Evolutionary conservation across 129 eudicot species (phyloP).

Genomic region (Flaveria ramosissima): DNA sequence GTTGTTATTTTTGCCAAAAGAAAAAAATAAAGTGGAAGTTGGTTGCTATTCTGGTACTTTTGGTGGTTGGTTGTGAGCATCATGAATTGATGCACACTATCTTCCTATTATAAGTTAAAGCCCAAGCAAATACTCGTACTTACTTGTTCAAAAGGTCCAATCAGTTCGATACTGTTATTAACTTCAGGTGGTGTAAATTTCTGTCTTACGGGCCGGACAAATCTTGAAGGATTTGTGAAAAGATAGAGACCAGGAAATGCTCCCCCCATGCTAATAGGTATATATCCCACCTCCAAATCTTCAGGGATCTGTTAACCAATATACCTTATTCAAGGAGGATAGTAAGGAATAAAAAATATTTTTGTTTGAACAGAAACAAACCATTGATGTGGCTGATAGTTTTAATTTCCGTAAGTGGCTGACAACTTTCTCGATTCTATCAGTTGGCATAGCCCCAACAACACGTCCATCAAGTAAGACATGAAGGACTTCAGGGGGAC

Average conservation of each 20-base stretch:
- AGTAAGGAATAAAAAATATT: neutral
- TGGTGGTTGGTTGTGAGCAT: neutral
- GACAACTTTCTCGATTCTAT: constrained; percentile 63
- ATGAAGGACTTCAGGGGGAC: constrained; percentile 86
- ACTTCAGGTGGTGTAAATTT: constrained; percentile 49
- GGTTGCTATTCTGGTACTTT: neutral
- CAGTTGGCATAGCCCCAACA: constrained; percentile 72
- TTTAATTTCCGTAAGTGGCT: constrained; percentile 71
- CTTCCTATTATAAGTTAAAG: neutral
- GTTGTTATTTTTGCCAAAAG: neutral
- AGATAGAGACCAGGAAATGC: constrained; percentile 81
- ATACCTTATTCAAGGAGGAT: neutral
- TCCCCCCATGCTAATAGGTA: constrained; percentile 88
- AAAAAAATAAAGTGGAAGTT: neutral
- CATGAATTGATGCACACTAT: neutral
- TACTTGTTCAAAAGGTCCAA: constrained; percentile 98
- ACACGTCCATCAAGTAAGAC: constrained; percentile 90
- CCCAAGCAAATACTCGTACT: neutral
- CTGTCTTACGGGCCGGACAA: constrained; percentile 75
- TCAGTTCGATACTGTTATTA: constrained; percentile 61
- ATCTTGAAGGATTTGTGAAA: constrained; percentile 78
- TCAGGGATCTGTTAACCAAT: constrained; percentile 66
- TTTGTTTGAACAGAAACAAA: constrained; percentile 25
- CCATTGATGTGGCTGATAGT: constrained; percentile 60
- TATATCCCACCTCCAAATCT: constrained; percentile 93